Base-by-base conservation (phyloP, 345 rosid species). In the Sapria himalayana region DNA sequence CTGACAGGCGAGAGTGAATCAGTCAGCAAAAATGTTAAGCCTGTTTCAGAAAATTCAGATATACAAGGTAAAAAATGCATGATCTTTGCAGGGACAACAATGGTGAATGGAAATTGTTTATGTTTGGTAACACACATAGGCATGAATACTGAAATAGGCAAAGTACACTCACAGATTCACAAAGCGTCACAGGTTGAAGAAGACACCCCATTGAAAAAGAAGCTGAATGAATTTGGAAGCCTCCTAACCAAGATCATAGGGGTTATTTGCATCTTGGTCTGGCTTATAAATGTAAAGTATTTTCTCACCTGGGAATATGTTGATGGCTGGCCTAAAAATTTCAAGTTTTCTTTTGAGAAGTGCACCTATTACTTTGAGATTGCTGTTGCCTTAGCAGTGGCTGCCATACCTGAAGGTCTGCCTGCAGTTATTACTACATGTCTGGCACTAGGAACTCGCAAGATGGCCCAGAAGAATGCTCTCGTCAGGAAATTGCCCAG, bases 401-500 rank as follows among this genome's bases (percentile, higher is more conserved):
- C 97, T 54, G 97, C 97, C 2, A 86, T 86, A 51, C 97, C 97
- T 8, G 94, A 86, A 63, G 97, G 97, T 48, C 49, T 81, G 33
- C 97, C 97, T 2, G 97, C 97, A 16, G 97, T 81, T 49, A 86
- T 86, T 32, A 86, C 97, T 24, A 81, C 97, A 19, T 86, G 92
- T 49, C 65, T 86, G 64, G 94, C 97, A 16, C 77, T 81, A 15
- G 97, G 97, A 19, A 86, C 97, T 0, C 57, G 92, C 51, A 86
- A 86, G 67, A 86, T 86, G 97, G 97, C 97, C 29, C 94, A 77
- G 52, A 84, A 84, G 73, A 79, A 79, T 60, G 92, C 95, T 34
- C 70, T 85, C 36, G 96, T 85, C 45, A 70, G 96, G 39, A 85
- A 85, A 64, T 47, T 85, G 49, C 96, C 96, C 8, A 80, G 93